These are phyloP conservation scores for Adenanthera pavonina DNA, from an alignment of 306 rosid genomes.

Conservation along the genomic window DNA sequence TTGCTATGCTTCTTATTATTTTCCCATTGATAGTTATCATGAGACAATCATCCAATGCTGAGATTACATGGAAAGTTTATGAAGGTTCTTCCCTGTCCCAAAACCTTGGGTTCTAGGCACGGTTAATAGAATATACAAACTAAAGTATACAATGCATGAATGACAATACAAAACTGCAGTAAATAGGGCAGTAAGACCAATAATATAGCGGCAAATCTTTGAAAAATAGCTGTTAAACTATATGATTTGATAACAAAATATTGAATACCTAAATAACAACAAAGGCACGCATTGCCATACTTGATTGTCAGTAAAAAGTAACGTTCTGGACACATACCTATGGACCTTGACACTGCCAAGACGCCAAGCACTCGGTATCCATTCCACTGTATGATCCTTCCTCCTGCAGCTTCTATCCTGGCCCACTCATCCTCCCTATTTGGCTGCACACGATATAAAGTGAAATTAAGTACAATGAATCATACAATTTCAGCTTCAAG, in stretches of 20 bases:
- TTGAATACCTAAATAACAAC: neutral
- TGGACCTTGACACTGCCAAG: constrained; percentile 84
- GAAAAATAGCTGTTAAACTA: neutral
- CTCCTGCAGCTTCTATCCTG: constrained; percentile 84
- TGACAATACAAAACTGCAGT: neutral
- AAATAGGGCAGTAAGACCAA: neutral
- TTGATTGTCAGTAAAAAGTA: neutral
- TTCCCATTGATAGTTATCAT: constrained; percentile 3
- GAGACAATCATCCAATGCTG: neutral
- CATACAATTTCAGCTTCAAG: constrained; percentile 33
- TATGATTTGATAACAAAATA: constrained; percentile 5
- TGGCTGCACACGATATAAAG: constrained; percentile 55
- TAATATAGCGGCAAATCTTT: neutral
- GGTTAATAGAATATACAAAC: neutral
- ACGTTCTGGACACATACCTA: constrained; percentile 54
- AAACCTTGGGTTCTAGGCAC: neutral
- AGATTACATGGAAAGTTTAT: neutral
- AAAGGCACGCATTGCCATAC: neutral
- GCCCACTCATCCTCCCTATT: constrained; percentile 72
- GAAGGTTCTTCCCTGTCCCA: neutral
- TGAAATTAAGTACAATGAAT: constrained; percentile 24
- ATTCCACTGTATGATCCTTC: constrained; percentile 81
- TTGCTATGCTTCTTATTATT: neutral
- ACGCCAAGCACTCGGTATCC: constrained; percentile 83
- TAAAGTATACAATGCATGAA: neutral